phyloP scores from a whole-genome alignment of 2,329 filamentous ascomycete species.

The Pestalotiopsis sp. region DNA sequence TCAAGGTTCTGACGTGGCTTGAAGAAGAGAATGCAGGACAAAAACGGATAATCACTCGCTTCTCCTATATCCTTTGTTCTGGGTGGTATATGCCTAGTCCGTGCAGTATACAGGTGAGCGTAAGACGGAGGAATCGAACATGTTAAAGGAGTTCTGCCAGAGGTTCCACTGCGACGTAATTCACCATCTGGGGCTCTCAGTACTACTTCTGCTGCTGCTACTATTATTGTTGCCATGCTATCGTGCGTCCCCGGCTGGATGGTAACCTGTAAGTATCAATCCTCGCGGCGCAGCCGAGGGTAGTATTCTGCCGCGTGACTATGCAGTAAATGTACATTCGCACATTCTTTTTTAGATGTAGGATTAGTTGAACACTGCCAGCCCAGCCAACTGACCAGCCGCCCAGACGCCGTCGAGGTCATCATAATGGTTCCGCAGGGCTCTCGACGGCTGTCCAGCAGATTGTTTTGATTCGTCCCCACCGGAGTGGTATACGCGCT shows the following conservation, averaged over 20 bases:
- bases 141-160: no score
- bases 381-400: no score
- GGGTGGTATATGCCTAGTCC: background rate
- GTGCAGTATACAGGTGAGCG: no score
- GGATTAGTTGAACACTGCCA: background rate
- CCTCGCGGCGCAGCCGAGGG: background rate
- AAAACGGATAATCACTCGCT: background rate
- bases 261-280: background rate
- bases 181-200: no score
- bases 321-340: background rate
- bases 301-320: background rate
- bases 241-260: background rate
- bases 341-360: background rate
- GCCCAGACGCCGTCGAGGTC: no score
- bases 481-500: background rate
- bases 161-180: no score
- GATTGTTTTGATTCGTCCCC: background rate
- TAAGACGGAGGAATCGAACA: no score
- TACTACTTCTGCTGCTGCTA: background rate
- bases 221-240: background rate
- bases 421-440: no score
- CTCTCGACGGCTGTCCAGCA: background rate
- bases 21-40: background rate
- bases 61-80: background rate
- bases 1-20: background rate